phyloP scores from a whole-genome alignment of 2,329 filamentous ascomycete genomes.

The Dryadomyces sulphureus region DNA sequence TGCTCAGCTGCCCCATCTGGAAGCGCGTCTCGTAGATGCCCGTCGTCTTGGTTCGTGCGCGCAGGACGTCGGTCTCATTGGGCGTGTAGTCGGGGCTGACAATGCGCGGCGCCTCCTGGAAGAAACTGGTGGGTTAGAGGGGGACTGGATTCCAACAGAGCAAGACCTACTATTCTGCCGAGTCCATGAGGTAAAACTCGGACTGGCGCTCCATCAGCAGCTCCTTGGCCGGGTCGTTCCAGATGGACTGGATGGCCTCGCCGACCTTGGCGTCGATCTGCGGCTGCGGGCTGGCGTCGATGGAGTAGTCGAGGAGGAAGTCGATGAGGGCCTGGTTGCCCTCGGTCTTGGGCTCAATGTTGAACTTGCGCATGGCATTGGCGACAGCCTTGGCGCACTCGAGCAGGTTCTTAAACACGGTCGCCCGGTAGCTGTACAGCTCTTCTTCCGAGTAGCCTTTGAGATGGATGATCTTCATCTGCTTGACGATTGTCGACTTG shows the following conservation, averaged over 20 bases:
- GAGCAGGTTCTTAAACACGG: conserved; percentile 94
- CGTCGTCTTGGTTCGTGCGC: conserved; percentile 93
- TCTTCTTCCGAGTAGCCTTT: conserved; percentile 95
- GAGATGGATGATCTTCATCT: conserved; percentile 99
- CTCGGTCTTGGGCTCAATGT: conserved; percentile 60
- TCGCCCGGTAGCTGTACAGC: conserved; percentile 82
- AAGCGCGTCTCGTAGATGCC: conserved; percentile 99
- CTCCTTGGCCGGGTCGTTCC: conserved; percentile 75
- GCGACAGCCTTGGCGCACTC: conserved; percentile 94
- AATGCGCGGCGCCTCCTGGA: conserved; percentile 82
- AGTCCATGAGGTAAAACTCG: conserved; percentile 99
- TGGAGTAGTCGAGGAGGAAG: conserved; percentile 73
- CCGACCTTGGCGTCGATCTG: conserved; percentile 70
- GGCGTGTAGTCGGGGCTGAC: conserved; percentile 74
- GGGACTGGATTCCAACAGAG: not conserved
- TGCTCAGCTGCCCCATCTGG: conserved; percentile 95
- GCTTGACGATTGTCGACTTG: conserved; percentile 98
- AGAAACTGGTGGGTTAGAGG: conserved; percentile 86
- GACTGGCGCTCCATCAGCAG: conserved; percentile 84
- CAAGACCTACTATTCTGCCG: conserved; percentile 79
- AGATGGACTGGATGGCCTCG: conserved; percentile 70
- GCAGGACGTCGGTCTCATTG: conserved; percentile 84
- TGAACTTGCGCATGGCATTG: conserved; percentile 80
- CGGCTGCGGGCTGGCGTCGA: conserved; percentile 81
- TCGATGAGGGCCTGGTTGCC: conserved; percentile 61